Percentiles rank a stretch among this genome's conserved stretches.
phyloP scores from a whole-genome alignment of 495 filamentous ascomycete species.

The Mytilinidion resinicola region DNA sequence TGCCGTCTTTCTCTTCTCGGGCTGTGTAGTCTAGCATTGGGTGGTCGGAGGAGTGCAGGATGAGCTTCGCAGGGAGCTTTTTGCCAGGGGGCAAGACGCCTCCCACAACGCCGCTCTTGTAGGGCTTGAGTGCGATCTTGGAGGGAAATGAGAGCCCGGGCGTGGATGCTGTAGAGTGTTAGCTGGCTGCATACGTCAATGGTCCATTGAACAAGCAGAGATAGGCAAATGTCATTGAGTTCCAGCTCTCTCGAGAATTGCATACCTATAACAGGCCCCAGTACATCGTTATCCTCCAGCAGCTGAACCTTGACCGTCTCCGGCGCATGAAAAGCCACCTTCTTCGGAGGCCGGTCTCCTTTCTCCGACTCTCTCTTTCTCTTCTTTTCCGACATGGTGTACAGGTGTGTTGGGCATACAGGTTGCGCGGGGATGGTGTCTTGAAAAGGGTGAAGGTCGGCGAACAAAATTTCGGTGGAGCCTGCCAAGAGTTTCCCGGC shows the following conservation, averaged over 20 bases:
- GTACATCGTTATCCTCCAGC: conserved; percentile 7
- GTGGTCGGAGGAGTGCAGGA: conserved; percentile 74
- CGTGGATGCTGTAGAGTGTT: conserved; percentile 49
- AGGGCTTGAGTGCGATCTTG: conserved; percentile 55
- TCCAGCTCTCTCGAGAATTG: not conserved
- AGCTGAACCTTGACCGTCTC: conserved; percentile 46
- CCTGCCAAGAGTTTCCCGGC: too few species aligned
- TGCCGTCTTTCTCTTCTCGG: conserved; percentile 60
- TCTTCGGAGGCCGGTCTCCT: conserved; percentile 55
- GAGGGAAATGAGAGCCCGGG: conserved; percentile 58
- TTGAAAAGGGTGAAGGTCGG: too few species aligned
- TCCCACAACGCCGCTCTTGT: conserved; percentile 37
- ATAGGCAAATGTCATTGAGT: too few species aligned
- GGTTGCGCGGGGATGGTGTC: too few species aligned
- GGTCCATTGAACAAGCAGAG: too few species aligned
- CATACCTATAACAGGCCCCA: conserved; percentile 27
- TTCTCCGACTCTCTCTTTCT: conserved; percentile 59
- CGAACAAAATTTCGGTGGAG: too few species aligned
- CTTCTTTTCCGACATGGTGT: conserved; percentile 56
- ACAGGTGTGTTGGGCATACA: not conserved
- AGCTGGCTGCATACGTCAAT: conserved; percentile 14
- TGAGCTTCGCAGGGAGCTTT: conserved; percentile 51
- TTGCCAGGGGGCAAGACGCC: conserved; percentile 35
- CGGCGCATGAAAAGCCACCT: conserved; percentile 49
- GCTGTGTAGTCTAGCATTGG: conserved; percentile 74